These are phyloP conservation scores for Backusella macrospora DNA, from an alignment of 192 early-diverging fungal genomes.

Conservation along the genomic window DNA sequence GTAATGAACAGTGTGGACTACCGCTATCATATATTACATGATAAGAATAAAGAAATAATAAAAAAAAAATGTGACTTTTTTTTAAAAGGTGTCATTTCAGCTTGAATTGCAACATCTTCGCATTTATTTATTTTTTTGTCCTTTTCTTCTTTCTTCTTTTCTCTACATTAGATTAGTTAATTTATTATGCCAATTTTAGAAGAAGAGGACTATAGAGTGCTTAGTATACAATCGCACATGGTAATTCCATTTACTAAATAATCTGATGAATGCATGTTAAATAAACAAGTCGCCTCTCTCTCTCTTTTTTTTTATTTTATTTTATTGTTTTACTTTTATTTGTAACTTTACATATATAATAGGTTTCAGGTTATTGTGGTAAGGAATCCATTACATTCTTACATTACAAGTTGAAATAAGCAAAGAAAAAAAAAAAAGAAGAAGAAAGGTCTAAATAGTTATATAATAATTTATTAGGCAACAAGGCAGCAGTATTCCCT, in stretches of 20 bases:
- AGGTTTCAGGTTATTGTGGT: conserved; percentile 56
- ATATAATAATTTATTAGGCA: conserved; percentile 74
- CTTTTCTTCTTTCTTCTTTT: neutral
- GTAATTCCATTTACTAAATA: conserved; percentile 24
- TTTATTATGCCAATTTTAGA: conserved; percentile 2
- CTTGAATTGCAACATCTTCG: neutral
- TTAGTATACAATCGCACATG: conserved; percentile 58
- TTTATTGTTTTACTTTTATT: too few species aligned
- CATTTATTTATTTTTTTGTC: neutral
- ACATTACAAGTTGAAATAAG: neutral
- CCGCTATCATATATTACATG: too few species aligned
- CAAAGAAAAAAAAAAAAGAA: conserved; percentile 46
- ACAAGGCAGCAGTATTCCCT: conserved; percentile 92
- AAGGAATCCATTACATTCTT: neutral
- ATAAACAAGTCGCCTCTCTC: neutral
- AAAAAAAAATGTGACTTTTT: too few species aligned
- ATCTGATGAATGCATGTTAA: too few species aligned
- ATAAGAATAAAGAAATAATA: too few species aligned
- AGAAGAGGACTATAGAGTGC: conserved; percentile 35
- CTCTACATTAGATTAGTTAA: neutral
- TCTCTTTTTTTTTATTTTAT: too few species aligned
- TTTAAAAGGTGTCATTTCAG: neutral
- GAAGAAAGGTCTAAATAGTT: too few species aligned
- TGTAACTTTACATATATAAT: neutral
- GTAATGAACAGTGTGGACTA: too few species aligned